Conservation (phyloP, 805 yeast genomes). For the Candida lessepsii region DNA sequence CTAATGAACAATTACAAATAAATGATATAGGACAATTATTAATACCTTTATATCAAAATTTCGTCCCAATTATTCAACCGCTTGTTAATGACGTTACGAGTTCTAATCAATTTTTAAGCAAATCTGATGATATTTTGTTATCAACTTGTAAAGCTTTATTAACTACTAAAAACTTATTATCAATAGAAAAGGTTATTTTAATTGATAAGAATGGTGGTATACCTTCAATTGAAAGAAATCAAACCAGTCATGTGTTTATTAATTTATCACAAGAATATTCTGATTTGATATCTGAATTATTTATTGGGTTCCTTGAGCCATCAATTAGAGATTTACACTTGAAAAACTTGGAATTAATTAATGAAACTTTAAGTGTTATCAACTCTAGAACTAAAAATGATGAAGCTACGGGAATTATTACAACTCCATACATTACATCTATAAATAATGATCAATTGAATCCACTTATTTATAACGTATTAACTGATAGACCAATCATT, state of each 20-base stretch:
- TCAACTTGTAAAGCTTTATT: conserved; percentile 26
- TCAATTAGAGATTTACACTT: conserved; percentile 52
- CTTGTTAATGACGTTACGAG: conserved; percentile 39
- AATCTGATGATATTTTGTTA: conserved; percentile 24
- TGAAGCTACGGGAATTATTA: conserved; percentile 76
- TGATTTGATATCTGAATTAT: conserved; percentile 61
- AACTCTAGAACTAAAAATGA: conserved; percentile 41
- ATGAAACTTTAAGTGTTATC: conserved; percentile 48
- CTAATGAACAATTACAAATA: background rate
- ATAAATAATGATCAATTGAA: conserved; percentile 53
- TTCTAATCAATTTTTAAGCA: conserved; percentile 26
- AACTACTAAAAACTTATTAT: conserved; percentile 30
- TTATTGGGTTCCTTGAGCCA: conserved; percentile 53
- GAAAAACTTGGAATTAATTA: conserved; percentile 67
- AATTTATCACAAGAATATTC: conserved; percentile 80
- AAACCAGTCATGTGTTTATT: conserved; percentile 82
- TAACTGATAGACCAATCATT: conserved; percentile 87
- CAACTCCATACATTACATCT: conserved; percentile 78
- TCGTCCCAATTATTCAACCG: conserved; percentile 70
- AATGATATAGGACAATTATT: conserved; percentile 26
- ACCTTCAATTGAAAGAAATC: conserved; percentile 79
- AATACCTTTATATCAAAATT: conserved; percentile 42
- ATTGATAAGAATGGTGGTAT: conserved; percentile 87
- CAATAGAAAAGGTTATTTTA: conserved; percentile 78
- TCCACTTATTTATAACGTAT: conserved; percentile 84